Evolutionary conservation across 768 basidiomycete species (phyloP).

Genomic region (Pisolithus albus): DNA sequence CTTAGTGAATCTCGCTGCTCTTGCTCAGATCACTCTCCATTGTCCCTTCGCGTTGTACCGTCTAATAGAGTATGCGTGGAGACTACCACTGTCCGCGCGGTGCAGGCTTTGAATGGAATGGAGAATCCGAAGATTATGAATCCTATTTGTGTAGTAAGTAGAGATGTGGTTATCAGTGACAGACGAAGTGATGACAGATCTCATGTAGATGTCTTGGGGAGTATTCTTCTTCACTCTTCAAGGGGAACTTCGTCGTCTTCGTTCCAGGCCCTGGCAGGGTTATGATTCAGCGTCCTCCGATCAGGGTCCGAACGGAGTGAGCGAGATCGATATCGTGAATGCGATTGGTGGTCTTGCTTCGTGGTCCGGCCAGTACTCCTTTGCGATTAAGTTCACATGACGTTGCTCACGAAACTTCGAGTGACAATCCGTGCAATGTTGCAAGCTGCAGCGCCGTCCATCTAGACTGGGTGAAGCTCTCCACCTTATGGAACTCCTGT

Average conservation of each 20-base stretch:
- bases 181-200: not conserved
- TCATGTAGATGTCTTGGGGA: constrained; percentile 19
- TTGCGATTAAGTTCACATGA: constrained; percentile 13
- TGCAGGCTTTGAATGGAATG: constrained; percentile 11
- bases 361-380: constrained; percentile 13
- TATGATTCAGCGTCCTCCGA: not conserved
- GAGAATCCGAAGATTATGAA: constrained; percentile 6
- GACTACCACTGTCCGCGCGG: constrained; percentile 9
- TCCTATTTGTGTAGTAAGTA: constrained; percentile 14
- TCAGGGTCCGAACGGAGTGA: not conserved
- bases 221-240: constrained; percentile 15
- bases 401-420: not conserved
- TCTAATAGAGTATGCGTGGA: constrained; percentile 15
- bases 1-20: constrained; percentile 16
- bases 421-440: constrained; percentile 19
- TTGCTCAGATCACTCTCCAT: constrained; percentile 22
- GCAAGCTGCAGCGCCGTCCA: constrained; percentile 16
- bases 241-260: constrained; percentile 16
- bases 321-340: constrained; percentile 7
- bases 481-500: too few relatives aligned
- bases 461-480: not conserved
- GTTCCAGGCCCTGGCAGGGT: not conserved
- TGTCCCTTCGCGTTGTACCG: constrained; percentile 8
- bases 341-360: constrained; percentile 14
- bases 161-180: not conserved